Conservation (phyloP, 139 green algal species). For the Chlamydomonas sphaeroides region DNA sequence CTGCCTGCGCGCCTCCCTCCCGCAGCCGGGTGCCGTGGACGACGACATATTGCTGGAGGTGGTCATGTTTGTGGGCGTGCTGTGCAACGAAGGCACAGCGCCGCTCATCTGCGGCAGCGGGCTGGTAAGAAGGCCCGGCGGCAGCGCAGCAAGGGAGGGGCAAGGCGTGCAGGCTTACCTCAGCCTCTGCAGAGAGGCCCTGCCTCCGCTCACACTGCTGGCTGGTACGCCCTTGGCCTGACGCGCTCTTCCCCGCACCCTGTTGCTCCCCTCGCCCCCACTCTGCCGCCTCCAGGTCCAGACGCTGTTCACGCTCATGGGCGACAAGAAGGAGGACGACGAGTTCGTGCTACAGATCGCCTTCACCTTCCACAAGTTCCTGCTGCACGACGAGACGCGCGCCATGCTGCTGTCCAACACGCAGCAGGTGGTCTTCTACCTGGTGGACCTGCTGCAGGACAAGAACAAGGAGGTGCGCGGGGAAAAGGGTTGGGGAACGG, state of each 20-base stretch:
- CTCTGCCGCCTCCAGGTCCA: slow-evolving; percentile 48
- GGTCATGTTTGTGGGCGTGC: slow-evolving; percentile 78
- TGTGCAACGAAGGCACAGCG: slow-evolving; percentile 74
- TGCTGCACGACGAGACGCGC: slow-evolving; percentile 66
- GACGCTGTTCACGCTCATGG: slow-evolving; percentile 64
- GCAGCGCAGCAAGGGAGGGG: too few relatives aligned
- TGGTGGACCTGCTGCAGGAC: slow-evolving; percentile 85
- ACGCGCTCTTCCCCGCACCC: too few relatives aligned
- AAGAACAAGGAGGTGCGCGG: slow-evolving; percentile 70
- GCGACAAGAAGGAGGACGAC: slow-evolving; percentile 84
- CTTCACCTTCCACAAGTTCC: slow-evolving; percentile 74
- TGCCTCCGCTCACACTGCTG: too few relatives aligned
- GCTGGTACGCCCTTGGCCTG: too few relatives aligned
- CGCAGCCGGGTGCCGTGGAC: slow-evolving; percentile 55
- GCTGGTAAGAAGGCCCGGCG: slow-evolving; percentile 54
- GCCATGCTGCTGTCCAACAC: slow-evolving; percentile 63
- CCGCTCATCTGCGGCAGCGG: slow-evolving; percentile 62
- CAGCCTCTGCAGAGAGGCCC: too few relatives aligned
- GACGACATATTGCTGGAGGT: slow-evolving; percentile 83
- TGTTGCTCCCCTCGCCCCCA: neutral
- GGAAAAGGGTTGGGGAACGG: too few relatives aligned
- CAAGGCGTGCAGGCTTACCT: too few relatives aligned
- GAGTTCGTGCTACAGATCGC: slow-evolving; percentile 87
- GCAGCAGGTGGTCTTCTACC: slow-evolving; percentile 78
- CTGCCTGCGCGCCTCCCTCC: too few relatives aligned